Conservation (phyloP, 352 stramenopile species). For the Globisporangium emineosum region DNA sequence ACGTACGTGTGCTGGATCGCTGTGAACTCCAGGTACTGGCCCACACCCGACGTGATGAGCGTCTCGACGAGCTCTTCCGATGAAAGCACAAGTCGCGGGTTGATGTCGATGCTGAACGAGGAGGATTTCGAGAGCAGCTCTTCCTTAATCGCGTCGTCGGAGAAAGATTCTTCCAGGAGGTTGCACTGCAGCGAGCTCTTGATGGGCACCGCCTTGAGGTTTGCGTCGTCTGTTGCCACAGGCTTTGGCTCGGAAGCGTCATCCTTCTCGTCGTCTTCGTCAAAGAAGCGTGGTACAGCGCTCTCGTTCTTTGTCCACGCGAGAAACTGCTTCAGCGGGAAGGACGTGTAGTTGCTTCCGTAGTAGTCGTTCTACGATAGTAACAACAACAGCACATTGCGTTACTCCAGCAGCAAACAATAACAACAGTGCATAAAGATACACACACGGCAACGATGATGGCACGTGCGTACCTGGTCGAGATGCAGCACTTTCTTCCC, state of each 20-base stretch:
- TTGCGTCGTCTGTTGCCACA: neutral
- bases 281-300: constrained; percentile 30
- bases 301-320: constrained; percentile 54
- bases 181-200: constrained; percentile 45
- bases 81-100: constrained; percentile 76
- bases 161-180: constrained; percentile 39
- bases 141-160: constrained; percentile 30
- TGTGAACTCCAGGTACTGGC: constrained; percentile 87
- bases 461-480: constrained; percentile 42
- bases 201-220: constrained; percentile 28
- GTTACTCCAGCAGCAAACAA: neutral
- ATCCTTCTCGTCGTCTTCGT: constrained; percentile 23
- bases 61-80: constrained; percentile 77
- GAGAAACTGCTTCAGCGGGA: constrained; percentile 55
- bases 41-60: constrained; percentile 82
- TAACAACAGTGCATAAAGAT: neutral
- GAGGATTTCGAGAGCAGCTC: constrained; percentile 46
- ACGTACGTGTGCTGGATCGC: constrained; percentile 84
- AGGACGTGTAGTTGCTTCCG: constrained; percentile 75
- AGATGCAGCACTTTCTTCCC: constrained; percentile 79
- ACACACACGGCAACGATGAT: neutral
- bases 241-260: neutral
- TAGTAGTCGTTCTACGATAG: constrained; percentile 72
- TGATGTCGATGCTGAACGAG: constrained; percentile 74
- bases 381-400: neutral